These are phyloP conservation scores for Hypomontagnella submonticulosa DNA, from an alignment of 495 filamentous ascomycete species.

Conservation along the genomic window DNA sequence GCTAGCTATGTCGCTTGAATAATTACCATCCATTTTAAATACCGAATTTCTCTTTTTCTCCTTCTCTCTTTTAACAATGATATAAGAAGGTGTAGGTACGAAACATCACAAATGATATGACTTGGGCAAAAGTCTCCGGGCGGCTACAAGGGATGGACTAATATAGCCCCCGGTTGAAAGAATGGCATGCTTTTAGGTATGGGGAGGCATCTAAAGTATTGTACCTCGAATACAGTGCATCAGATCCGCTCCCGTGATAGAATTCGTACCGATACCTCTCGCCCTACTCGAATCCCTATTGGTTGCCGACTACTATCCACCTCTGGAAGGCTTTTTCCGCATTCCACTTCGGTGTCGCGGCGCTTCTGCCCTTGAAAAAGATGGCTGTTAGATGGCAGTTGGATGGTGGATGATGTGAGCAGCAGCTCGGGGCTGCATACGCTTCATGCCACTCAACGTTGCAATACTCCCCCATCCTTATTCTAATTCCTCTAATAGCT, in stretches of 20 bases:
- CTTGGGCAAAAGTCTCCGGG: constrained; percentile 4
- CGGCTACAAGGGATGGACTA: constrained; percentile 20
- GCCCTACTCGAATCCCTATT: constrained; percentile 14
- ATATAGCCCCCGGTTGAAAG: not conserved
- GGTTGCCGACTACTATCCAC: constrained; percentile 4
- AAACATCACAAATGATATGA: no score
- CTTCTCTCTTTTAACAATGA: no score
- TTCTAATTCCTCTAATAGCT: not conserved
- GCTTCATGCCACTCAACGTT: constrained; percentile 22
- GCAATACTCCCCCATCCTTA: constrained; percentile 9
- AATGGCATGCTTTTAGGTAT: not conserved
- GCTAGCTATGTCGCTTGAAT: no score
- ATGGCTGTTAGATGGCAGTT: constrained; percentile 4
- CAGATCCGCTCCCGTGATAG: constrained; percentile 5
- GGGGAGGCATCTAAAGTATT: not conserved
- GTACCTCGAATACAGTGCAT: constrained; percentile 27
- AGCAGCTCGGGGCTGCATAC: constrained; percentile 20
- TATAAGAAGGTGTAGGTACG: no score
- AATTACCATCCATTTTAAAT: no score
- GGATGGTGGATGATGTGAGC: constrained; percentile 22
- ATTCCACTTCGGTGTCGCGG: constrained; percentile 31
- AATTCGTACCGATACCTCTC: constrained; percentile 16
- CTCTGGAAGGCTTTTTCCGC: constrained; percentile 34
- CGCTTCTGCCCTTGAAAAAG: constrained; percentile 30
- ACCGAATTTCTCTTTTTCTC: no score